These are phyloP conservation scores for Yamadazyma diddensiae DNA, from an alignment of 1,139 yeast genomes.

Conservation along the genomic window DNA sequence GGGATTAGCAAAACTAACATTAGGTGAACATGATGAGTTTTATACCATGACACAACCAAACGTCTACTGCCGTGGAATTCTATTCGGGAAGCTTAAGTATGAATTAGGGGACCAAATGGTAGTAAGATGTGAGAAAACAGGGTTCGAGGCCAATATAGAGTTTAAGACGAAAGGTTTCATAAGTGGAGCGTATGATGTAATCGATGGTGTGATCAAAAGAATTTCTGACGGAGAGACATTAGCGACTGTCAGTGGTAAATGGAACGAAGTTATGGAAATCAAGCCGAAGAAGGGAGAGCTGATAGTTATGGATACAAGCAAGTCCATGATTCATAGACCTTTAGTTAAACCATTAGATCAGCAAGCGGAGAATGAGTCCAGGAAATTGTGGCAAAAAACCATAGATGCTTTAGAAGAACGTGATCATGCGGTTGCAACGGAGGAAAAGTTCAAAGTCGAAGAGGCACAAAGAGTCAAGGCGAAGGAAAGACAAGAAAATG, in stretches of 20 bases:
- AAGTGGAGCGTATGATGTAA: constrained; percentile 87
- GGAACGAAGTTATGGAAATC: constrained; percentile 86
- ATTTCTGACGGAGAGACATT: constrained; percentile 51
- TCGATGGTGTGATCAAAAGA: constrained; percentile 69
- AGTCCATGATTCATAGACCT: constrained; percentile 40
- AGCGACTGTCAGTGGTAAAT: constrained; percentile 78
- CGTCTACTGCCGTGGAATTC: constrained; percentile 90
- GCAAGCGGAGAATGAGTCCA: constrained; percentile 79
- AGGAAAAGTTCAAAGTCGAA: constrained; percentile 82
- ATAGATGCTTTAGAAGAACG: constrained; percentile 71
- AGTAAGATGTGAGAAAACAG: constrained; percentile 60
- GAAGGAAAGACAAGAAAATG: constrained; percentile 71
- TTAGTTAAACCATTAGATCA: constrained; percentile 72
- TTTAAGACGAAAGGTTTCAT: constrained; percentile 94
- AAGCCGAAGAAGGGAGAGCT: constrained; percentile 47
- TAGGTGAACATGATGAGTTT: constrained; percentile 64
- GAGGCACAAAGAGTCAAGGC: constrained; percentile 75
- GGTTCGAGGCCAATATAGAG: constrained; percentile 76
- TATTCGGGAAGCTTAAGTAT: constrained; percentile 84
- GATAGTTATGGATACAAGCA: constrained; percentile 63
- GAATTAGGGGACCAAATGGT: constrained; percentile 91
- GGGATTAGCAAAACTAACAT: constrained; percentile 72
- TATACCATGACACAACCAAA: constrained; percentile 90
- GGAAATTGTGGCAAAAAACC: constrained; percentile 80
- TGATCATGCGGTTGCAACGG: constrained; percentile 80